A percentile compares a stretch with the other conserved stretches of the same genome.
phyloP scores from a whole-genome alignment of 2,329 filamentous ascomycete species.

The Diaporthe ilicicola region DNA sequence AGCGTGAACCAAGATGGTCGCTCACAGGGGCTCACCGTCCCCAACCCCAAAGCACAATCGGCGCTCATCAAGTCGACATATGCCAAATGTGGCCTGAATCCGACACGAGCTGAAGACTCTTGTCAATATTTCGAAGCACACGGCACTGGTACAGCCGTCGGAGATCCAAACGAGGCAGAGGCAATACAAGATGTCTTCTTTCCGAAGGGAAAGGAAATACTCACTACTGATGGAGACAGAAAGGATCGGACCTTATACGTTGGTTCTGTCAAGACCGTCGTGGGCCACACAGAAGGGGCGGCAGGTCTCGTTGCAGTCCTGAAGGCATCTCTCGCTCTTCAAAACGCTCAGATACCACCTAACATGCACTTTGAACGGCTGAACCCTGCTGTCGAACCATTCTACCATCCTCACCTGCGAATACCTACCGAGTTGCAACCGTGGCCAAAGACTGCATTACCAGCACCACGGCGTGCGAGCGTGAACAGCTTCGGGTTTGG shows the following conservation, averaged over 20 bases:
- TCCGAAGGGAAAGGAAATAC: background rate
- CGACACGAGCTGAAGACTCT: slow-evolving; percentile 37
- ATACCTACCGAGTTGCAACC: background rate
- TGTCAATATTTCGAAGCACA: slow-evolving; percentile 39
- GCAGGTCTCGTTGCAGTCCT: slow-evolving; percentile 52
- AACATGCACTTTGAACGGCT: slow-evolving; percentile 46
- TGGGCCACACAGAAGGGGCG: slow-evolving; percentile 52
- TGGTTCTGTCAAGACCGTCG: slow-evolving; percentile 44
- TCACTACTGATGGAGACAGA: background rate
- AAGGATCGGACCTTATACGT: slow-evolving; percentile 37
- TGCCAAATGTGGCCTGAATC: slow-evolving; percentile 46
- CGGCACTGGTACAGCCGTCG: slow-evolving; percentile 37
- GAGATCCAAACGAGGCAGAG: slow-evolving; percentile 42
- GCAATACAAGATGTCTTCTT: slow-evolving; percentile 45
- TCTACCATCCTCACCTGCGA: slow-evolving; percentile 39
- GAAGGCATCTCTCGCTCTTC: slow-evolving; percentile 46
- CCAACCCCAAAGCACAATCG: too few species aligned
- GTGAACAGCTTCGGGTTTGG: slow-evolving; percentile 47
- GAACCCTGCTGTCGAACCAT: slow-evolving; percentile 45
- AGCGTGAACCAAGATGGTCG: slow-evolving; percentile 49
- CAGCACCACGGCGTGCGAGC: slow-evolving; percentile 37
- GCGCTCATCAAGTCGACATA: slow-evolving; percentile 51
- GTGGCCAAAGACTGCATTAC: background rate
- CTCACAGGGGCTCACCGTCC: too few species aligned
- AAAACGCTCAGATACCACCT: slow-evolving; percentile 45